phyloP scores from a whole-genome alignment of 2,329 filamentous ascomycete genomes.

The Cercospora sp. region DNA sequence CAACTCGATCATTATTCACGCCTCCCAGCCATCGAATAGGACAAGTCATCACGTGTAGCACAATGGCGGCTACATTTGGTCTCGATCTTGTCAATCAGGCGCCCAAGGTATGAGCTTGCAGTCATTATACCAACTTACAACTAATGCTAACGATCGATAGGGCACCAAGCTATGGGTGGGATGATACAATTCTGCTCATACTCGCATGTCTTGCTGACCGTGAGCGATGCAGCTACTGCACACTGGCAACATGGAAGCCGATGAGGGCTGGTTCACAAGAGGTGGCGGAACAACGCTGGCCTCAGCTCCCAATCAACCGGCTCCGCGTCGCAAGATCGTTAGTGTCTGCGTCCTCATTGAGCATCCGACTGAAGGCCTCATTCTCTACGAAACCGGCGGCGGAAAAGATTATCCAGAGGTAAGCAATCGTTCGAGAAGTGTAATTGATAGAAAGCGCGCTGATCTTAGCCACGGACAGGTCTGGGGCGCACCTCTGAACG shows the following conservation, averaged over 20 bases:
- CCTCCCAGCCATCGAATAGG: neutral
- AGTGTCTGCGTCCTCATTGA: slow-evolving; percentile 35
- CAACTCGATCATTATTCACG: neutral
- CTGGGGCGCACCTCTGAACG: slow-evolving; percentile 36
- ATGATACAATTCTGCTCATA: too few species aligned
- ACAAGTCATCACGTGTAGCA: neutral
- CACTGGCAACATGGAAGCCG: slow-evolving; percentile 40
- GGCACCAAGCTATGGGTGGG: slow-evolving; percentile 42
- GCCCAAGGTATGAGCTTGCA: slow-evolving; percentile 19
- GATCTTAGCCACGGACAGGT: neutral
- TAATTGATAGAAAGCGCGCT: neutral
- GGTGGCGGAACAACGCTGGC: slow-evolving; percentile 34
- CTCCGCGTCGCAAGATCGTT: slow-evolving; percentile 35
- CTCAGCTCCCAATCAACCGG: slow-evolving; percentile 34
- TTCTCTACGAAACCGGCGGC: slow-evolving; percentile 38
- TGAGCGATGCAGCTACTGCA: slow-evolving; percentile 35
- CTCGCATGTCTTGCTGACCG: neutral
- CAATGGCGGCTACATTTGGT: slow-evolving; percentile 17
- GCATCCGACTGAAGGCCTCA: slow-evolving; percentile 33
- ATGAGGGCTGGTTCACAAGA: slow-evolving; percentile 41
- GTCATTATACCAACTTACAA: too few species aligned
- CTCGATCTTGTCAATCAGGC: slow-evolving; percentile 32
- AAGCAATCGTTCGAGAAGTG: neutral
- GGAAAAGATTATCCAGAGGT: slow-evolving; percentile 38
- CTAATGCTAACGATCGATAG: slow-evolving; percentile 18